A percentile compares a stretch with the other conserved stretches of the same genome.
phyloP scores from a whole-genome alignment of 805 yeast species.

The Lachancea sp. region DNA sequence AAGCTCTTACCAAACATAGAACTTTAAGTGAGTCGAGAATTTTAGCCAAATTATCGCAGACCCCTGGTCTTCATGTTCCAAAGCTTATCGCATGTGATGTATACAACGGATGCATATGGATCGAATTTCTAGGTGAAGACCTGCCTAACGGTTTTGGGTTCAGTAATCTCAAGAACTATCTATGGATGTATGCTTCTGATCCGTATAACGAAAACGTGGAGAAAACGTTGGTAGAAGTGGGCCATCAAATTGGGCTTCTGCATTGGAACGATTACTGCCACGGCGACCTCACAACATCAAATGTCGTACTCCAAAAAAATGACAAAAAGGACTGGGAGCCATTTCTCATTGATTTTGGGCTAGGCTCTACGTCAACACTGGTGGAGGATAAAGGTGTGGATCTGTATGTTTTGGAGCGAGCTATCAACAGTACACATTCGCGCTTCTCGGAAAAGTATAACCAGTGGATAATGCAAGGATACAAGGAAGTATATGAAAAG shows the following conservation, averaged over 20 bases:
- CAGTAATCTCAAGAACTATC: constrained; percentile 64
- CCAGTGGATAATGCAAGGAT: constrained; percentile 69
- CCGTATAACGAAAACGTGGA: constrained; percentile 37
- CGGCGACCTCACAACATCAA: constrained; percentile 92
- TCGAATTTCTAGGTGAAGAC: constrained; percentile 65
- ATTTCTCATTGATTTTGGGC: constrained; percentile 82
- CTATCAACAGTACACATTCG: constrained; percentile 87
- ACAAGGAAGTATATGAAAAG: constrained; percentile 36
- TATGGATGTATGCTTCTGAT: constrained; percentile 46
- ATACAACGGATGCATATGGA: constrained; percentile 75
- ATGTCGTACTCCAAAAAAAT: constrained; percentile 50
- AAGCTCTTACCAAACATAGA: constrained; percentile 65
- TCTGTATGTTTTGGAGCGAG: constrained; percentile 87
- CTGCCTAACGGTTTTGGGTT: constrained; percentile 43
- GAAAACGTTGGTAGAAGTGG: constrained; percentile 47
- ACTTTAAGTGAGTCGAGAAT: constrained; percentile 82
- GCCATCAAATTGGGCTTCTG: constrained; percentile 58
- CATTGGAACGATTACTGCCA: constrained; percentile 79
- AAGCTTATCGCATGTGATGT: constrained; percentile 69
- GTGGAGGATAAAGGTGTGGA: constrained; percentile 97
- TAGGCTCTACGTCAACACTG: constrained; percentile 66
- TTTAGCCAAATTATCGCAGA: constrained; percentile 45
- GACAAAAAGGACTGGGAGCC: constrained; percentile 38
- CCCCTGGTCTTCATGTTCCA: constrained; percentile 61
- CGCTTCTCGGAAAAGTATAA: constrained; percentile 56